Base-by-base conservation (phyloP, 2,329 filamentous ascomycete species). In the Beauveria asiatica region DNA sequence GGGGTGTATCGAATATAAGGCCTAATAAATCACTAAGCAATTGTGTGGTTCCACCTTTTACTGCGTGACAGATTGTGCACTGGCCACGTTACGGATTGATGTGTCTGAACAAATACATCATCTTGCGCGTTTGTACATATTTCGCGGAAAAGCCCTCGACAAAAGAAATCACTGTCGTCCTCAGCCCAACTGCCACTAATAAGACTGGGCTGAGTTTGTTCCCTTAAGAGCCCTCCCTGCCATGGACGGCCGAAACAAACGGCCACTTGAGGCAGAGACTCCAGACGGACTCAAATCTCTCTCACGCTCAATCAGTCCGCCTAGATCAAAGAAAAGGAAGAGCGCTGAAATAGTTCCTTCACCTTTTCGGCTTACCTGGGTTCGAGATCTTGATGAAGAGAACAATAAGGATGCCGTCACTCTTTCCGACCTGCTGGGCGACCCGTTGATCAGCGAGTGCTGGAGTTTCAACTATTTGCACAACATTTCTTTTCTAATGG, bases 391-490 rank as follows among this genome's bases (percentile, higher is more conserved):
- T 0, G 77, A 84, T 1, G 70, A 76, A 1, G 70, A 74, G 1
- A 73, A 74, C 62, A 94, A 95, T 73, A 73, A 77, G 25, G 88
- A 88, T 69, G 78, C 89, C 0, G 72, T 93, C 39, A 80, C 78
- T 1, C 75, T 94, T 10, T 74, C 75, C 5, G 87, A 90, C 61
- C 78, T 95, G 6, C 78, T 95, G 1, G 84, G 88, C 0, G 85
- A 92, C 69, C 88, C 89, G 0, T 76, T 91, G 63, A 89, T 94
- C 59, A 80, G 81, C 44, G 83, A 88, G 67, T 84, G 82, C 64
- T 89, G 86, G 86, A 79, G 86, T 59, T 89, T 89, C 71, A 89
- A 89, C 67, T 89, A 76, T 59, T 68, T 88, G 1, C 82, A 88
- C 63, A 81, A 88, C 64, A 70, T 86, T 13, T 72, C 76, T 46